These are phyloP conservation scores for Dendrothele bispora DNA, from an alignment of 768 basidiomycete species.

Conservation along the genomic window DNA sequence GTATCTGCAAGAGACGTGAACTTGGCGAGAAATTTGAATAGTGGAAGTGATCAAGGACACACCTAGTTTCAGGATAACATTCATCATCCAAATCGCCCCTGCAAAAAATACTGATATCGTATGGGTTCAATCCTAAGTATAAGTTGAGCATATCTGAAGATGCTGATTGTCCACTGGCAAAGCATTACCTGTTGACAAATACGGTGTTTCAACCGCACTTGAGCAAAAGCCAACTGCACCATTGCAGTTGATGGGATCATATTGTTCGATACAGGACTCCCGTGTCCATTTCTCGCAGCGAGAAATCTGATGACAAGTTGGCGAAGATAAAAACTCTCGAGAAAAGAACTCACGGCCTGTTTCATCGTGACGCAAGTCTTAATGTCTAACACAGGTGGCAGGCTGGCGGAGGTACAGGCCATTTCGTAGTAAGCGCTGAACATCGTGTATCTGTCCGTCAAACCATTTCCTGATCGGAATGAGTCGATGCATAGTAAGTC, in stretches of 20 bases:
- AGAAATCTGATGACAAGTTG: constrained; percentile 50
- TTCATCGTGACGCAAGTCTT: constrained; percentile 38
- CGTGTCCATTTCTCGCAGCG: constrained; percentile 62
- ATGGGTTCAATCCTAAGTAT: constrained; percentile 44
- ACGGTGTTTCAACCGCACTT: constrained; percentile 43
- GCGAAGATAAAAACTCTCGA: too few species aligned
- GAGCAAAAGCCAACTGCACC: constrained; percentile 70
- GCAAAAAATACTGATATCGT: constrained; percentile 44
- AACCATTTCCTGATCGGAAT: constrained; percentile 41
- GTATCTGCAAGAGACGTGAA: not conserved
- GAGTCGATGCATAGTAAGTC: too few species aligned
- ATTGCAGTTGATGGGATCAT: constrained; percentile 67
- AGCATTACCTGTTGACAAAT: constrained; percentile 48
- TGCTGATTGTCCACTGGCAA: not conserved
- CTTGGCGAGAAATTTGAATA: not conserved
- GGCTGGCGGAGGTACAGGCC: constrained; percentile 44
- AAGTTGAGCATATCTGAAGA: not conserved
- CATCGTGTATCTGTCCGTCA: constrained; percentile 49
- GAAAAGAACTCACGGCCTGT: too few species aligned
- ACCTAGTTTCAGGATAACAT: constrained; percentile 33
- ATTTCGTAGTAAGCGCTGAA: constrained; percentile 35
- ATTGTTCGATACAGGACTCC: constrained; percentile 59
- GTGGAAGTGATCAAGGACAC: not conserved
- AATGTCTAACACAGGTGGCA: constrained; percentile 39
- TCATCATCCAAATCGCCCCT: constrained; percentile 20